These are phyloP conservation scores for Colletotrichum sp. DNA, from an alignment of 2,329 filamentous ascomycete species.

Conservation along the genomic window DNA sequence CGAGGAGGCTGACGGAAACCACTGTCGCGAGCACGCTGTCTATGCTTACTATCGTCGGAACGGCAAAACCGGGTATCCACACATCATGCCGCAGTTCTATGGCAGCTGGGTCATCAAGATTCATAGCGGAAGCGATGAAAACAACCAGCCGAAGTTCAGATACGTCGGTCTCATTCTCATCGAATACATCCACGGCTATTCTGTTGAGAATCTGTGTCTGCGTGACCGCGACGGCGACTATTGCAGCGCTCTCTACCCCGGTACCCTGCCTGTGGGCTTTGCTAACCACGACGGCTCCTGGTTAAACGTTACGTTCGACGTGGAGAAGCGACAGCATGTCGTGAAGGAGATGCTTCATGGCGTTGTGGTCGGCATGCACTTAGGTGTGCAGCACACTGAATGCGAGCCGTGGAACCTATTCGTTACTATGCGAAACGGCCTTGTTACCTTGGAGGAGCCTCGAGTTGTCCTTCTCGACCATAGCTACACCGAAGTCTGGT, in stretches of 20 bases:
- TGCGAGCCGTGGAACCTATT: slow-evolving; percentile 33
- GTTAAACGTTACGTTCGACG: neutral
- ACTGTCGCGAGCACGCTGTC: neutral
- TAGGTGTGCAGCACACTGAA: neutral
- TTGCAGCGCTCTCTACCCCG: too few relatives aligned
- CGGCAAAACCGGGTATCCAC: neutral
- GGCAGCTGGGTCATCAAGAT: neutral
- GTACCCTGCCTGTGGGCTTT: neutral
- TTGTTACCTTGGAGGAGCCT: fast-evolving
- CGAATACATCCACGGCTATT: neutral
- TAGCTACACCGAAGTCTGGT: neutral
- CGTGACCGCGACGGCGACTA: neutral
- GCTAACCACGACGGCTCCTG: too few relatives aligned
- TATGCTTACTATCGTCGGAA: neutral
- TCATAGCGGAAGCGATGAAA: fast-evolving
- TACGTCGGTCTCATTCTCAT: neutral
- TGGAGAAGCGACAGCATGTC: neutral
- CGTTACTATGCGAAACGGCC: neutral
- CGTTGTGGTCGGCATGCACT: neutral
- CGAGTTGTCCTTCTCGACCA: neutral
- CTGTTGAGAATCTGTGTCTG: neutral
- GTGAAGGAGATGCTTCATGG: neutral
- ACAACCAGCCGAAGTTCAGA: neutral
- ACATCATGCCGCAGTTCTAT: neutral
- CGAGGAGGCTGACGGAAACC: neutral